Conservation (phyloP, 305 asterid species). For the Solanum aculeatissimum region DNA sequence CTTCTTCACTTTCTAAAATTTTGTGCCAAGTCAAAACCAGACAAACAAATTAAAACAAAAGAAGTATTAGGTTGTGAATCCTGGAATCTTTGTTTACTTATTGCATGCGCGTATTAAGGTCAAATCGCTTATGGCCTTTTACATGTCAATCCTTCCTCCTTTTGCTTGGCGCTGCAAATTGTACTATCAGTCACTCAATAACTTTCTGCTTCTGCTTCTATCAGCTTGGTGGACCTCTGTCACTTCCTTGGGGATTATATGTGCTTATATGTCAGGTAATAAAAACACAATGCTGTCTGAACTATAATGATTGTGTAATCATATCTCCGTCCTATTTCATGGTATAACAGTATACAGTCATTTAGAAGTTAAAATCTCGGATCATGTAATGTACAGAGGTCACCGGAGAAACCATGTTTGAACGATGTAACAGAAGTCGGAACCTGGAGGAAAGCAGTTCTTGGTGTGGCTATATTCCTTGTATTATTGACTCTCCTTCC, state of each 20-base stretch:
- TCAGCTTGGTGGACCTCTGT: slow-evolving; percentile 96
- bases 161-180: background rate
- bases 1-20: background rate
- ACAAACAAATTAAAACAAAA: background rate
- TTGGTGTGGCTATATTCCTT: slow-evolving; percentile 37
- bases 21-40: background rate
- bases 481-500: slow-evolving; percentile 88
- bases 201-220: background rate
- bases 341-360: background rate
- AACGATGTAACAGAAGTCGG: slow-evolving; percentile 89
- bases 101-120: background rate
- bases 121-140: background rate
- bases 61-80: background rate
- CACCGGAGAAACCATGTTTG: slow-evolving; percentile 82
- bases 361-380: background rate
- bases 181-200: background rate
- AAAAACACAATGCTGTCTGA: background rate
- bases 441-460: slow-evolving; percentile 54
- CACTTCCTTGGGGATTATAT: slow-evolving; percentile 97
- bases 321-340: background rate
- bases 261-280: slow-evolving; percentile 92
- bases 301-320: background rate
- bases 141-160: background rate
- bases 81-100: background rate
- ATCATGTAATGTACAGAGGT: slow-evolving; percentile 41